Base-by-base conservation (phyloP, 225 moss, liverwort and hornwort genomes). In the Thuidium tamariscinum region DNA sequence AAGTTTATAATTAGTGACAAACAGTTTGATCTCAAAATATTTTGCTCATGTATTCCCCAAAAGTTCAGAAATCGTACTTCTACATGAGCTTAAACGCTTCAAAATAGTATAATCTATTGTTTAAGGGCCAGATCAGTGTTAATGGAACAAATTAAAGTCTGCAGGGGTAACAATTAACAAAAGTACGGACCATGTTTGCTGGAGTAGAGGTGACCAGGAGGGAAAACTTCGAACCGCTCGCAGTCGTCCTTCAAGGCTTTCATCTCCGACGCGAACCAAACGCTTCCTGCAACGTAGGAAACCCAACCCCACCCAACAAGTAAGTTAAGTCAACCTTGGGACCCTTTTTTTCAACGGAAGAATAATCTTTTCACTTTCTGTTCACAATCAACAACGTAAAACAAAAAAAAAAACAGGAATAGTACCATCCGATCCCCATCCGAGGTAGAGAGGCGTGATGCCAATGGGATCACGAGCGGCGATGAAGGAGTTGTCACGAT, bases 251-350 rank as follows among this genome's bases (percentile, higher is more conserved):
- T 91, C 85, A 96, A 83, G 59, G 96, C 96, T 89, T 96, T 96
- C 96, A 96, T 95, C 90, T 96, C 96, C 26, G 96, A 96, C 26
- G 96, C 93, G 82, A 96, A 95, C 95, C 95, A 96, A 62, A 95
- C 88, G 46, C 94, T 91, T 49, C 96, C 95, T 95, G 90, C 70
- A 82, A 71, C 54, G 26, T 6, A 51, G n/a, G 52, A 13, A 22
- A 52, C 74, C 77, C 22, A 7, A 54, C 39, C 44, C 57, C 41
- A 29, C 25, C 17, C 34, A 71, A 44, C 72, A 83, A 16, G 19
- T 10, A 5, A 42, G 70, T 27, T 10, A 5, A 42, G 70, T 83
- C 83, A 83, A 51, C 56, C 12, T 39, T 68, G 14, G 29, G 55
- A 13, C 20, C 20, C 19, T 29, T 37, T 36, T 6, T 29, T 59